These are phyloP conservation scores for Penicillium corylophilum DNA, from an alignment of 2,329 filamentous ascomycete species.

Conservation along the genomic window DNA sequence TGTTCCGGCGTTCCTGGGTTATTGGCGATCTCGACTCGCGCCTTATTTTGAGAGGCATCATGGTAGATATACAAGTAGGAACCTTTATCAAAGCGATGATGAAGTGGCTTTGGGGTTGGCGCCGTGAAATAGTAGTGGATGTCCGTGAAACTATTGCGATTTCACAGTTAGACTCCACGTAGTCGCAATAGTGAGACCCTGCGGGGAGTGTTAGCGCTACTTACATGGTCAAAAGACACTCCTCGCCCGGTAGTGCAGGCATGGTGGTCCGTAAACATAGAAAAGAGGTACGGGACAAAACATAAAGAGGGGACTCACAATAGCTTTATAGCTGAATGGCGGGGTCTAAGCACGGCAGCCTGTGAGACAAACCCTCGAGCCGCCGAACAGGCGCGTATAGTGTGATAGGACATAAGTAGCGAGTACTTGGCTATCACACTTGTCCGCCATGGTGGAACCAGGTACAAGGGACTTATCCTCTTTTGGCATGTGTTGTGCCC, in stretches of 20 bases:
- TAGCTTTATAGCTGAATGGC: constrained; percentile 16
- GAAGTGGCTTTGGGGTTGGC: constrained; percentile 54
- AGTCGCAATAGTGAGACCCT: neutral
- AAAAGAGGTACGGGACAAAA: neutral
- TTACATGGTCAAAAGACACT: constrained; percentile 49
- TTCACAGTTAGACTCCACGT: constrained; percentile 3
- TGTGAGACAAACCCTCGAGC: constrained; percentile 18
- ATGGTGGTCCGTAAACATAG: constrained; percentile 30
- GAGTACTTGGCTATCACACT: constrained; percentile 12
- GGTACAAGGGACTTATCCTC: neutral
- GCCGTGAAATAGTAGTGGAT: constrained; percentile 63
- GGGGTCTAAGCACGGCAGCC: constrained; percentile 14
- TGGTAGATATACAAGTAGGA: constrained; percentile 66
- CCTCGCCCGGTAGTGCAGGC: constrained; percentile 49
- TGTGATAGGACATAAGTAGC: constrained; percentile 21
- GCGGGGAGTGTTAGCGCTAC: constrained; percentile 26
- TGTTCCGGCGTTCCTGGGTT: constrained; percentile 63
- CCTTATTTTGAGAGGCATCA: constrained; percentile 52
- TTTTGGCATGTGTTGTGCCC: neutral
- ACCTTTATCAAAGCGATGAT: constrained; percentile 64
- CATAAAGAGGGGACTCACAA: neutral
- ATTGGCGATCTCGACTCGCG: constrained; percentile 63
- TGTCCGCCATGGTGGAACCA: constrained; percentile 4
- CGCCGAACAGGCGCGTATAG: constrained; percentile 25
- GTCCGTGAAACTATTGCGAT: constrained; percentile 56